Conservation (phyloP, 495 filamentous ascomycete genomes). For the Trichoderma asperelloides region DNA sequence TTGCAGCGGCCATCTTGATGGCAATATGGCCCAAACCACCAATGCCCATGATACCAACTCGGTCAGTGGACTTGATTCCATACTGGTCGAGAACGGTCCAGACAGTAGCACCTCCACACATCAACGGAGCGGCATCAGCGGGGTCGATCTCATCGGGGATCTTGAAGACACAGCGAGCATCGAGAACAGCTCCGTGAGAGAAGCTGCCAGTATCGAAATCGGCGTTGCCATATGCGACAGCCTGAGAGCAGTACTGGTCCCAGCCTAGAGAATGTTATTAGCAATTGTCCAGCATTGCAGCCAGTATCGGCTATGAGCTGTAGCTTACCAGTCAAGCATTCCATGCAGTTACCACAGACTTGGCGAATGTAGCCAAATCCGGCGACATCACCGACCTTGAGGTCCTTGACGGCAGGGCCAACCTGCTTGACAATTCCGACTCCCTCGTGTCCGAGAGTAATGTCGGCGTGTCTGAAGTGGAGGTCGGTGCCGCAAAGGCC, state of each 20-base stretch:
- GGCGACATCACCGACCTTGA: conserved; percentile 74
- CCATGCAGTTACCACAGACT: background rate
- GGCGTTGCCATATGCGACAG: conserved; percentile 59
- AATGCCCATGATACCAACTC: conserved; percentile 73
- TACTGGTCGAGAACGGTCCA: conserved; percentile 65
- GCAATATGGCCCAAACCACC: conserved; percentile 73
- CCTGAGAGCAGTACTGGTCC: conserved; percentile 61
- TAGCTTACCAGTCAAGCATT: background rate
- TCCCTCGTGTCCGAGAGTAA: conserved; percentile 77
- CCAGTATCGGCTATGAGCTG: conserved; percentile 66
- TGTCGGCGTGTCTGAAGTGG: conserved; percentile 63
- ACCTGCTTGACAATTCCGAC: conserved; percentile 65
- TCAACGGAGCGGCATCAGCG: conserved; percentile 63
- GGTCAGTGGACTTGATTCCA: conserved; percentile 68
- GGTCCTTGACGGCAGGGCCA: conserved; percentile 46
- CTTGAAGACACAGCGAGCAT: conserved; percentile 65
- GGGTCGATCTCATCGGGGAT: conserved; percentile 55
- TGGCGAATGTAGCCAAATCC: conserved; percentile 46
- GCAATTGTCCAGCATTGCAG: conserved; percentile 47
- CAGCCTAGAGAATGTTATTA: conserved; percentile 54
- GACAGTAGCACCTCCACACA: conserved; percentile 77
- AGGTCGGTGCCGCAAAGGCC: conserved; percentile 76
- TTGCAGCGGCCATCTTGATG: conserved; percentile 58
- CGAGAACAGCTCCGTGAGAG: conserved; percentile 62
- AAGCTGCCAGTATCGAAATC: conserved; percentile 52